Conservation (phyloP, 2,329 filamentous ascomycete genomes). For the Neurospora crassa region DNA sequence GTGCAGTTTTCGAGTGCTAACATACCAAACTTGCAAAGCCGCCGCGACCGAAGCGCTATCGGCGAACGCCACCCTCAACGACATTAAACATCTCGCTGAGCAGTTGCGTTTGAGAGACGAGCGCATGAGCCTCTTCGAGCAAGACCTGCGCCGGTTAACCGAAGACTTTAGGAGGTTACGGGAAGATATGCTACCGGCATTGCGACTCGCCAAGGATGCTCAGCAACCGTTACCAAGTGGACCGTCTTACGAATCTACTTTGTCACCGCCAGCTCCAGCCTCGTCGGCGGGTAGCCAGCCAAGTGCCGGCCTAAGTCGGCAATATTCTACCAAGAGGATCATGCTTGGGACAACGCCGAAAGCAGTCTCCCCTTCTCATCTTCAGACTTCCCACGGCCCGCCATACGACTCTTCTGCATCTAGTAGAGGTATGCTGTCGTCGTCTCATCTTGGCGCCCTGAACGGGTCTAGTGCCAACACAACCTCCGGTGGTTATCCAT, state of each 20-base stretch:
- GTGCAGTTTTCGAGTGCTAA: constrained; percentile 6
- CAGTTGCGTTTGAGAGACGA: constrained; percentile 86
- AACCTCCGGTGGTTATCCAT: constrained; percentile 46
- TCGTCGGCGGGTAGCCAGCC: constrained; percentile 37
- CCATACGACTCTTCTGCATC: neutral
- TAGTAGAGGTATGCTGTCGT: constrained; percentile 50
- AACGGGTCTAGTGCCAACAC: constrained; percentile 50
- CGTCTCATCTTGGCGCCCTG: constrained; percentile 60
- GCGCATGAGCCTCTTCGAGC: constrained; percentile 73
- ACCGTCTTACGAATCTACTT: constrained; percentile 42
- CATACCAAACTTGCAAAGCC: constrained; percentile 40
- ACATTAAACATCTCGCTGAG: constrained; percentile 83
- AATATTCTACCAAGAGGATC: constrained; percentile 68
- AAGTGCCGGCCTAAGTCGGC: constrained; percentile 52
- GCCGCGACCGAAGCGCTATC: constrained; percentile 83
- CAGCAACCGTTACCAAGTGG: constrained; percentile 69
- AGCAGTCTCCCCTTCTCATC: constrained; percentile 63
- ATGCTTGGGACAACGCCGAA: constrained; percentile 65
- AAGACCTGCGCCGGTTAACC: constrained; percentile 71
- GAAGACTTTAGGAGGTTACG: constrained; percentile 83
- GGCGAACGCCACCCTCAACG: constrained; percentile 80
- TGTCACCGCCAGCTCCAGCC: constrained; percentile 49
- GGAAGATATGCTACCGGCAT: constrained; percentile 83
- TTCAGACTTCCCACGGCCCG: constrained; percentile 57
- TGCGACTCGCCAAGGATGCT: constrained; percentile 84